Evolutionary conservation across 1,284 basidiomycete species (phyloP).

Genomic region (Trametes sp.): DNA sequence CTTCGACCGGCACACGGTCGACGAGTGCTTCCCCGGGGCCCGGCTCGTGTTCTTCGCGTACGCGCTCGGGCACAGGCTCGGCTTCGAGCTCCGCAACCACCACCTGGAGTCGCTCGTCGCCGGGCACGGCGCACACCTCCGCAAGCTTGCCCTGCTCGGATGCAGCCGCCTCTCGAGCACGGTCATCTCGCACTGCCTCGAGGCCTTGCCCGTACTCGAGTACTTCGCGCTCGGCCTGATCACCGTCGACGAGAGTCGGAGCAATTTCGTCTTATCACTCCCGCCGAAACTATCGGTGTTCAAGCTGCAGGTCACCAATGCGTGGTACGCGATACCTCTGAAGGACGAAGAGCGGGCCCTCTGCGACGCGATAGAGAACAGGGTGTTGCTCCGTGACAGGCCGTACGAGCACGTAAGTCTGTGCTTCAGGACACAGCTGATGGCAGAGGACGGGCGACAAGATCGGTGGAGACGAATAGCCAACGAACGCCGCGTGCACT

Average conservation of each 20-base stretch:
- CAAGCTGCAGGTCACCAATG: slow-evolving; percentile 47
- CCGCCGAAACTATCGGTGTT: slow-evolving; percentile 41
- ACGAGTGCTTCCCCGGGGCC: slow-evolving; percentile 39
- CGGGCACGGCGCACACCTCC: slow-evolving; percentile 39
- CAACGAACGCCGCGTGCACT: slow-evolving; percentile 27
- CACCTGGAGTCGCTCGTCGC: slow-evolving; percentile 45
- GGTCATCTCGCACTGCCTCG: slow-evolving; percentile 42
- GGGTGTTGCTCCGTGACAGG: slow-evolving; percentile 26
- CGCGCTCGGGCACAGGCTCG: slow-evolving; percentile 44
- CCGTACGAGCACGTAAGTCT: slow-evolving; percentile 32
- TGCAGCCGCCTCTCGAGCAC: slow-evolving; percentile 45
- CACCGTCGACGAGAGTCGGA: slow-evolving; percentile 46
- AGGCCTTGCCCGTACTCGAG: slow-evolving; percentile 40
- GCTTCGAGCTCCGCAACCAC: slow-evolving; percentile 47
- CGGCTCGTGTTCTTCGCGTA: slow-evolving; percentile 47
- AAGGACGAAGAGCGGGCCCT: slow-evolving; percentile 43
- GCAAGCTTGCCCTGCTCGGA: slow-evolving; percentile 48
- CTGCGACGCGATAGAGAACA: slow-evolving; percentile 40
- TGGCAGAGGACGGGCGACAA: slow-evolving; percentile 37
- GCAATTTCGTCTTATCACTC: slow-evolving; percentile 46
- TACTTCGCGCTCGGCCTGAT: slow-evolving; percentile 49
- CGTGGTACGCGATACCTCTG: slow-evolving; percentile 43
- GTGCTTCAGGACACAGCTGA: slow-evolving; percentile 39
- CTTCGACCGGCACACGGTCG: slow-evolving; percentile 45
- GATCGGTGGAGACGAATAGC: slow-evolving; percentile 42